Percentiles rank a stretch among this genome's conserved stretches.
Conservation (phyloP, 1,139 yeast genomes). For the Pichia inconspicua region DNA sequence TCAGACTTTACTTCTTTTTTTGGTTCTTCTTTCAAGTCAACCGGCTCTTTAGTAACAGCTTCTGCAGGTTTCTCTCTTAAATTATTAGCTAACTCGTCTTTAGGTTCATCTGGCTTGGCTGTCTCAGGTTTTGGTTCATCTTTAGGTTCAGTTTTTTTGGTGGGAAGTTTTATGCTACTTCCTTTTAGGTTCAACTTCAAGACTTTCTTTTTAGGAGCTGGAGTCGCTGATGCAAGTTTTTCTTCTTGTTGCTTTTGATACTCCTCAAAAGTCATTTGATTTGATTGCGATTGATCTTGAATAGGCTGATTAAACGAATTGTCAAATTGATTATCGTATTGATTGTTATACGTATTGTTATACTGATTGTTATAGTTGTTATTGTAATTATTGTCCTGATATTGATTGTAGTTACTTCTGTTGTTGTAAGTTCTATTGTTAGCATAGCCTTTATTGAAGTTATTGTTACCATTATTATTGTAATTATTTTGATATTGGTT, state of each 20-base stretch:
- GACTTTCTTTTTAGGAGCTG: constrained; percentile 48
- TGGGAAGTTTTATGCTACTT: constrained; percentile 56
- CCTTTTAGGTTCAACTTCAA: constrained; percentile 61
- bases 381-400: constrained; percentile 11
- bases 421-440: constrained; percentile 8
- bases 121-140: constrained; percentile 23
- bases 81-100: constrained; percentile 23
- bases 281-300: constrained; percentile 24
- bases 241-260: constrained; percentile 65
- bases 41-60: too few relatives aligned
- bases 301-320: constrained; percentile 13
- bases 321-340: constrained; percentile 4
- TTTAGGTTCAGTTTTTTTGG: constrained; percentile 35
- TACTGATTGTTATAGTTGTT: constrained; percentile 14
- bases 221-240: constrained; percentile 34
- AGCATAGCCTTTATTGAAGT: constrained; percentile 14
- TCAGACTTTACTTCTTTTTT: constrained; percentile 9
- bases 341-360: constrained; percentile 5
- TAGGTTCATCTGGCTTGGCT: constrained; percentile 10
- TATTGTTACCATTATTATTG: constrained; percentile 23
- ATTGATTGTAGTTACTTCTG: constrained; percentile 12
- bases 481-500: constrained; percentile 23
- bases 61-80: constrained; percentile 13
- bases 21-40: neutral
- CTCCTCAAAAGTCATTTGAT: constrained; percentile 82